These are phyloP conservation scores for Haberlea rhodopensis DNA, from an alignment of 257 asterid genomes.

Conservation along the genomic window DNA sequence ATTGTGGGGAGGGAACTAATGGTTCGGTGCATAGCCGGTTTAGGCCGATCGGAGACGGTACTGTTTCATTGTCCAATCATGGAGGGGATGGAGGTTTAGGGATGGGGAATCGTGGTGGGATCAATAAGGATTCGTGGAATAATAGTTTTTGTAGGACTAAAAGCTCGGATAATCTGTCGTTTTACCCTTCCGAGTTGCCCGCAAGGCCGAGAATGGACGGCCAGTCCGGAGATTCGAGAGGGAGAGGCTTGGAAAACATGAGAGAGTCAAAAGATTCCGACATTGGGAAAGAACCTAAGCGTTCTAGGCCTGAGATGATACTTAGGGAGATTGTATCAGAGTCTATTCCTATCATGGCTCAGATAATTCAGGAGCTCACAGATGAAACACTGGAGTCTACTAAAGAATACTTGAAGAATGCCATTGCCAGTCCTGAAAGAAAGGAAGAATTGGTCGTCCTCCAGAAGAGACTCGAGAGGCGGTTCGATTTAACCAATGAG, in stretches of 20 bases:
- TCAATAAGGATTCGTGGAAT: conserved; percentile 53
- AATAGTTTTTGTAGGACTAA: conserved; percentile 54
- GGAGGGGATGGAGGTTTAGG: conserved; percentile 49
- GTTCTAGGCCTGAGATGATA: conserved; percentile 66
- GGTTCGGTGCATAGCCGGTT: conserved; percentile 88
- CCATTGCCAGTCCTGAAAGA: conserved; percentile 51
- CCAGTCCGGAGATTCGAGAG: conserved; percentile 59
- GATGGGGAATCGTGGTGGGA: conserved; percentile 35
- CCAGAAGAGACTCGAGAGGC: conserved; percentile 65
- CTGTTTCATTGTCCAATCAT: conserved; percentile 55
- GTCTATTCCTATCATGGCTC: conserved; percentile 65
- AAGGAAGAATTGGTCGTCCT: conserved; percentile 54
- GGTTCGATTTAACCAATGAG: conserved; percentile 72
- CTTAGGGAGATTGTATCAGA: conserved; percentile 66
- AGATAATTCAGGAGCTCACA: conserved; percentile 64
- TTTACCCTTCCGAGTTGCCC: conserved; percentile 80
- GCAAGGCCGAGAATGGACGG: conserved; percentile 59
- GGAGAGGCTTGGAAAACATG: conserved; percentile 44
- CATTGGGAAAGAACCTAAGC: conserved; percentile 38
- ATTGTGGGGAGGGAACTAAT: conserved; percentile 90
- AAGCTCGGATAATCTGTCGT: conserved; percentile 63
- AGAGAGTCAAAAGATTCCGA: conserved; percentile 47
- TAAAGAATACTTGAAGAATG: conserved; percentile 56
- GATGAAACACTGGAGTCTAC: conserved; percentile 63
- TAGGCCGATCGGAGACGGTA: conserved; percentile 84